These are phyloP conservation scores for Sanghuangporus weigelae DNA, from an alignment of 1,284 basidiomycete species.

Conservation along the genomic window DNA sequence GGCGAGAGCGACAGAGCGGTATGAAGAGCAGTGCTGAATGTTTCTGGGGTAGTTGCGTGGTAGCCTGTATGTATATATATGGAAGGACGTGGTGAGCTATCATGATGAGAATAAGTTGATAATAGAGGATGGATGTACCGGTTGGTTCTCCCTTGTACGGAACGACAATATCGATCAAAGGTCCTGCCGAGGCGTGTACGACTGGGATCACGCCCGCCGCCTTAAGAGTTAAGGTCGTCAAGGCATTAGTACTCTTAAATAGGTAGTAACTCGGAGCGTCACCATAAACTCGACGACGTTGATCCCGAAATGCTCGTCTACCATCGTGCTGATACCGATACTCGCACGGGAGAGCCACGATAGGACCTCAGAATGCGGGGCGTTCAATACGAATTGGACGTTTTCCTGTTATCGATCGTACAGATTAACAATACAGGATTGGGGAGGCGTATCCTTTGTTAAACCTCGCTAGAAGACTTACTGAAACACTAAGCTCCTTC, in stretches of 20 bases:
- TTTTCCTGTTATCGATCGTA: constrained; percentile 41
- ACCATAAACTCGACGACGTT: constrained; percentile 98
- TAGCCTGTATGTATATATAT: constrained; percentile 48
- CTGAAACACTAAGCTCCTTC: constrained; percentile 59
- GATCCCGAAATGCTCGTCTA: constrained; percentile 99
- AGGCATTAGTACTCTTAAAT: not conserved
- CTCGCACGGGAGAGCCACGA: constrained; percentile 66
- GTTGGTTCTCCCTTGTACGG: constrained; percentile 68
- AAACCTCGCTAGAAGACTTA: constrained; percentile 26
- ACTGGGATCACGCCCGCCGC: constrained; percentile 92
- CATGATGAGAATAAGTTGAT: not conserved
- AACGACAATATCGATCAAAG: constrained; percentile 86
- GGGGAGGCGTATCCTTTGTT: not conserved
- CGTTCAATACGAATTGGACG: constrained; percentile 82
- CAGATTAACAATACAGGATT: not conserved
- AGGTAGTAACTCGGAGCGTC: constrained; percentile 23
- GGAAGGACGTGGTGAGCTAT: not conserved
- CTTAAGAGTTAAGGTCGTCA: constrained; percentile 35
- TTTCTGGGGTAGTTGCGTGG: constrained; percentile 67
- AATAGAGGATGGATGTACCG: constrained; percentile 39
- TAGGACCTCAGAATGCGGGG: constrained; percentile 70
- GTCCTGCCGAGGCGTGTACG: constrained; percentile 91
- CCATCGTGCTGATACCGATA: constrained; percentile 94
- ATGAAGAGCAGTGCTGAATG: constrained; percentile 71
- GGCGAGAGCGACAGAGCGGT: constrained; percentile 55